These are phyloP conservation scores for Quercus agrifolia DNA, from an alignment of 306 rosid species.

Conservation along the genomic window DNA sequence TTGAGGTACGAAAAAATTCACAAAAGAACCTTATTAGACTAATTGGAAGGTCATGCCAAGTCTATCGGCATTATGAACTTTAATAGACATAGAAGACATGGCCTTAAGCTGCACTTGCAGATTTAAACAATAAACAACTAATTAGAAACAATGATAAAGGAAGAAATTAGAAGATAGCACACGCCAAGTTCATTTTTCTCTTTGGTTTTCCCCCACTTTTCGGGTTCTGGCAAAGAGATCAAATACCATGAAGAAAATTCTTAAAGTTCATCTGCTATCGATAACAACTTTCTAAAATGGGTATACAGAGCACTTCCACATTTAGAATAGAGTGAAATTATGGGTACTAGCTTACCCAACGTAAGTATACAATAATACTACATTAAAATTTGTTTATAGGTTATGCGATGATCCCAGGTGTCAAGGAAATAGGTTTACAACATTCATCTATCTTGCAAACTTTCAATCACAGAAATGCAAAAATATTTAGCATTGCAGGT, in stretches of 20 bases:
- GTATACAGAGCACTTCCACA: neutral
- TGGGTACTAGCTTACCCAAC: too few relatives aligned
- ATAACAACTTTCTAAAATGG: too few relatives aligned
- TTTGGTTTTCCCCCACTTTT: too few relatives aligned
- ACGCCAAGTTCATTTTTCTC: too few relatives aligned
- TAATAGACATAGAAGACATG: neutral
- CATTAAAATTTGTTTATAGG: too few relatives aligned
- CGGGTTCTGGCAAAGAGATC: too few relatives aligned
- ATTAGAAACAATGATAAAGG: neutral
- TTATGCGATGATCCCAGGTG: too few relatives aligned
- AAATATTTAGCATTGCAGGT: neutral
- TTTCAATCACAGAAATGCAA: neutral
- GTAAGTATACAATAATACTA: too few relatives aligned
- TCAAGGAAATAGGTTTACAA: too few relatives aligned
- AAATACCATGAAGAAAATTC: neutral
- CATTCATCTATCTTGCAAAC: too few relatives aligned
- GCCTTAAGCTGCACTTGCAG: neutral
- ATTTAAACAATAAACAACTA: neutral
- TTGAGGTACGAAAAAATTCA: slow-evolving; percentile 14
- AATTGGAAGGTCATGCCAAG: neutral
- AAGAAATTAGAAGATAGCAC: too few relatives aligned
- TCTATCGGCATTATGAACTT: neutral
- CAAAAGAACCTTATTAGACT: neutral
- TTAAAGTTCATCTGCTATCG: neutral
- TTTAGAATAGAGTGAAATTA: neutral